Conservation (phyloP, 83 land plant genomes). For the Larix sibirica region DNA sequence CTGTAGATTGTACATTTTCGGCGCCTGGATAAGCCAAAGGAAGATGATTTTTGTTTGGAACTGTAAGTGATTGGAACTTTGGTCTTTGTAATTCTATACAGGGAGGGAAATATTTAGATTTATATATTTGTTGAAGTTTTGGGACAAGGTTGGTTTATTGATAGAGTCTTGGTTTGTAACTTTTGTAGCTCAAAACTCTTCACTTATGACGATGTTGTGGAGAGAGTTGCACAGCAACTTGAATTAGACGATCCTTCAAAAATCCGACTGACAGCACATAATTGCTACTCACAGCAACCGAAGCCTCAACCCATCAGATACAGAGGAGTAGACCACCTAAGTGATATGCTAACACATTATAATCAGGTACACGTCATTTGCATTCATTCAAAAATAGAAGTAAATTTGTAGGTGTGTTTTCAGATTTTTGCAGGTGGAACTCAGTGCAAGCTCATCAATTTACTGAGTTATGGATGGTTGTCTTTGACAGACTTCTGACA, state of each 20-base stretch:
- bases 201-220: conserved; percentile 95
- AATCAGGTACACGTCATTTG: conserved; percentile 68
- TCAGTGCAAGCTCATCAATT: neutral
- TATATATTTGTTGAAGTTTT: neutral
- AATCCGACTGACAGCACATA: conserved; percentile 93
- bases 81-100: neutral
- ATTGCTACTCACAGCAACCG: conserved; percentile 97
- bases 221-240: conserved; percentile 80
- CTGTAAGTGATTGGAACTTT: conserved; percentile 58
- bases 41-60: conserved; percentile 93
- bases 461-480: neutral
- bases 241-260: conserved; percentile 95
- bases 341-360: conserved; percentile 95
- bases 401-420: neutral
- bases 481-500: conserved; percentile 80
- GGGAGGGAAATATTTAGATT: neutral
- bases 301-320: conserved; percentile 98
- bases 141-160: neutral
- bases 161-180: neutral
- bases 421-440: neutral
- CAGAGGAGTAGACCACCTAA: conserved; percentile 81
- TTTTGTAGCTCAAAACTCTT: conserved; percentile 80
- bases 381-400: neutral
- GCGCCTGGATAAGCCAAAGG: conserved; percentile 90
- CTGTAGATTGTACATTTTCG: conserved; percentile 93